Base-by-base conservation (phyloP, 768 basidiomycete genomes). In the Podaxis sp. region DNA sequence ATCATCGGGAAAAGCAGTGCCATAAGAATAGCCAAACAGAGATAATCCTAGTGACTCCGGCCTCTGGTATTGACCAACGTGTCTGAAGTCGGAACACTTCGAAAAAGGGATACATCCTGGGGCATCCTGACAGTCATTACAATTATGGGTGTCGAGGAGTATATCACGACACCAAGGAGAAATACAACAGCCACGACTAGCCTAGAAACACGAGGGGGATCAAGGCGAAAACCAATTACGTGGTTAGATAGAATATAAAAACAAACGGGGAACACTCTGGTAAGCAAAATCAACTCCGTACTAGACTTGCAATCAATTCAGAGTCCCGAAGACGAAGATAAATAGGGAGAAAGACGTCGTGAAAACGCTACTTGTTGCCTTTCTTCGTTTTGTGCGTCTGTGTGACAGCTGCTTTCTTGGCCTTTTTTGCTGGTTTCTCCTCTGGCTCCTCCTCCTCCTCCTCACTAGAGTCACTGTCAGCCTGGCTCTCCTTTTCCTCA, bases 381-480 rank as follows among this genome's bases (percentile, higher is more conserved):
- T 61, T 61, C 46, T 61, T 61, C 2, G 52, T n/a, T 42, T 61
- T 61, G 25, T 55, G 52, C 5, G 18, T 38, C 11, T 61, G 59
- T 1, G 42, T 32, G 14, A 47, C 52, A n/a, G 42, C 21, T 18
- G 44, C 32, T 25, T 61, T 61, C 53, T 55, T 61, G 27, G 62
- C 44, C 57, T 61, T 61, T 27, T 47, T 50, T 21, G 46, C 16
- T 23, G 68, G 64, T 40, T 62, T 59, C 40, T 61, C 66, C 14
- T 68, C 70, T 42, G 55, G 69, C 23, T 71, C 70, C 21, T 74
- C 69, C 27, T 71, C 69, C 16, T 75, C 74, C 35, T 70, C 69
- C 37, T 73, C 70, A 46, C 70, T 73, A 0, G 67, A 69, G 2
- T 69, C 66, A n/a, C 59, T 65, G 1, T 71, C 70, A 11, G 59